These are phyloP conservation scores for Alternaria sp. DNA, from an alignment of 2,329 filamentous ascomycete species.

Conservation along the genomic window DNA sequence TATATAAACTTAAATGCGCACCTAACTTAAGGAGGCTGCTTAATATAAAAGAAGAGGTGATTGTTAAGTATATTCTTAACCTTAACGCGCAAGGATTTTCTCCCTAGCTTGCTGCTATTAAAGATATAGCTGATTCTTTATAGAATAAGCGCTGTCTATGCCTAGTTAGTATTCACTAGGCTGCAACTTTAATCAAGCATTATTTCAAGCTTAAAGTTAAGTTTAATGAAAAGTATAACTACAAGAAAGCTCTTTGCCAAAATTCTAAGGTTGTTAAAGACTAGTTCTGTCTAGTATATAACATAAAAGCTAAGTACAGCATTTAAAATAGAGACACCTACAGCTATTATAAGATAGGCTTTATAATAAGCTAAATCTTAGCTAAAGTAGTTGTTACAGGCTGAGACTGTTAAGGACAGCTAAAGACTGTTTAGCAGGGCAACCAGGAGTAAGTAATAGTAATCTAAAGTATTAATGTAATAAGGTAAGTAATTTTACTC, in stretches of 20 bases:
- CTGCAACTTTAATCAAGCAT: not conserved
- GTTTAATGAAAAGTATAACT: no score
- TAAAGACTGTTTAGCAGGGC: no score
- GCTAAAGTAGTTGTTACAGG: no score
- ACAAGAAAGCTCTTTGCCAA: no score
- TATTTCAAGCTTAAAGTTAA: not conserved
- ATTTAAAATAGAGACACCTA: no score
- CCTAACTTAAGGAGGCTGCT: constrained; percentile 6
- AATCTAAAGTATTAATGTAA: not conserved
- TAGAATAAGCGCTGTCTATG: not conserved
- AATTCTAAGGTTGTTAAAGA: no score
- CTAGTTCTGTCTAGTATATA: no score
- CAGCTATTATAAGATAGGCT: not conserved
- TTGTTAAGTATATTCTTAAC: no score
- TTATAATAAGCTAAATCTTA: no score
- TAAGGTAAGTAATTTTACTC: not conserved
- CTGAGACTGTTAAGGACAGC: no score
- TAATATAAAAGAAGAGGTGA: constrained; percentile 6
- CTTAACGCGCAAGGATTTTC: constrained; percentile 11
- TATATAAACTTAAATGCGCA: not conserved
- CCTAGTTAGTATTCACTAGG: no score
- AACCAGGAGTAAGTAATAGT: not conserved
- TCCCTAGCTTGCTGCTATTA: constrained; percentile 7
- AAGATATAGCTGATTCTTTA: constrained; percentile 5
- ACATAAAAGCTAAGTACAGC: no score